Evolutionary conservation across 352 stramenopile species (phyloP).

Genomic region (Phytophthora syringae): DNA sequence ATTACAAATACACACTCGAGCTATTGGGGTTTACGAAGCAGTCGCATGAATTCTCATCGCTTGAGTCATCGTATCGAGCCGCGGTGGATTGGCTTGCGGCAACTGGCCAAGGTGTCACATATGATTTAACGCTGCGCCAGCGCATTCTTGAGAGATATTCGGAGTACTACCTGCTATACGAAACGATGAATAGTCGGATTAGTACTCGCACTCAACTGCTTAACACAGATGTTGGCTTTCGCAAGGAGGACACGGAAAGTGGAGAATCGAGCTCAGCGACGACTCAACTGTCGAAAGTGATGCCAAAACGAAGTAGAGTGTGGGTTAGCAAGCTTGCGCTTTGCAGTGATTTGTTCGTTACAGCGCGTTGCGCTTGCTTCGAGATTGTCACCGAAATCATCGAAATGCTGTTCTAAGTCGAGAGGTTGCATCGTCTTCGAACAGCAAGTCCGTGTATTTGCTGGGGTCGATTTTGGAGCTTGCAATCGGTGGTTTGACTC

Average conservation of each 20-base stretch:
- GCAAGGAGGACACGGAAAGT: slow-evolving; percentile 5
- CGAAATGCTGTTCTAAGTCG: too few species aligned
- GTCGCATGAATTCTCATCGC: background rate
- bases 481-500: too few species aligned
- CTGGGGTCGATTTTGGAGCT: too few species aligned
- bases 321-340: too few species aligned
- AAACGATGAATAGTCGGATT: slow-evolving; percentile 8
- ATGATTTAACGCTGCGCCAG: background rate
- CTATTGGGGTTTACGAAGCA: too few species aligned
- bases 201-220: slow-evolving; percentile 10
- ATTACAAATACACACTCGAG: background rate
- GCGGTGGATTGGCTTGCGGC: background rate
- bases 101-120: background rate
- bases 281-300: background rate
- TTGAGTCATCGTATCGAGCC: slow-evolving; percentile 2
- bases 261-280: too few species aligned
- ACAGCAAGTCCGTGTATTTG: too few species aligned
- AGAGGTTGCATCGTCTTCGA: too few species aligned
- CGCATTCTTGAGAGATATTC: background rate
- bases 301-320: too few species aligned
- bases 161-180: slow-evolving; percentile 1
- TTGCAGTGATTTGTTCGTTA: background rate
- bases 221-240: background rate
- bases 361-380: background rate
- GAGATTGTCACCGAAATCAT: too few species aligned